Conservation (phyloP, 192 early-diverging fungal species). For the Funneliformis geosporum region DNA sequence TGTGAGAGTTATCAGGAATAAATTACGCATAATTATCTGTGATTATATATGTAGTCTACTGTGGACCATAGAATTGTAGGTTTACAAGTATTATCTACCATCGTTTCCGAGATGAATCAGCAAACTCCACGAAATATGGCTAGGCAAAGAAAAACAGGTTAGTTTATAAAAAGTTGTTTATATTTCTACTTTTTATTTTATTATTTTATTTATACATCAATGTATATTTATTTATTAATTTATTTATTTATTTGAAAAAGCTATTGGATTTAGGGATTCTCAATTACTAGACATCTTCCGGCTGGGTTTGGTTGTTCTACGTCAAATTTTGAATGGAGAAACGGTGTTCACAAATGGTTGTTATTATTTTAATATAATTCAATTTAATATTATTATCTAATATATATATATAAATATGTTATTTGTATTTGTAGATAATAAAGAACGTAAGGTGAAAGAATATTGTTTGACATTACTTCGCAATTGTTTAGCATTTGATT, state of each 20-base stretch:
- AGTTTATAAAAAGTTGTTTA: background rate
- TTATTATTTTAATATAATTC: background rate
- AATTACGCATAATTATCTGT: background rate
- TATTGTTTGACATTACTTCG: slow-evolving; percentile 60
- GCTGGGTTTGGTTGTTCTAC: slow-evolving; percentile 41
- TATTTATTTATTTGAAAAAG: slow-evolving; percentile 35
- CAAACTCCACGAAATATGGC: slow-evolving; percentile 58
- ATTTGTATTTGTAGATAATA: slow-evolving; percentile 31
- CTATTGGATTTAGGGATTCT: slow-evolving; percentile 60
- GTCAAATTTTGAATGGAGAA: slow-evolving; percentile 39
- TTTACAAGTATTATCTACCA: slow-evolving; percentile 62
- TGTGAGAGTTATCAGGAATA: slow-evolving; percentile 16
- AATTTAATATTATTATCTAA: background rate
- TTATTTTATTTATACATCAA: background rate
- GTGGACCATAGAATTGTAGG: slow-evolving; percentile 62
- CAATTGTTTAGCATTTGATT: slow-evolving; percentile 79
- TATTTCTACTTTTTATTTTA: background rate
- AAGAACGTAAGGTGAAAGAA: slow-evolving; percentile 47
- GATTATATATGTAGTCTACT: slow-evolving; percentile 42
- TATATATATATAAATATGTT: background rate
- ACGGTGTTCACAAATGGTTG: slow-evolving; percentile 49
- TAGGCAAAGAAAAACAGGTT: slow-evolving; percentile 72
- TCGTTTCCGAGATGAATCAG: slow-evolving; percentile 78
- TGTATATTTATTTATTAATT: background rate
- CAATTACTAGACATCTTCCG: slow-evolving; percentile 63